These are phyloP conservation scores for Xylaria venustula DNA, from an alignment of 495 filamentous ascomycete species.

Conservation along the genomic window DNA sequence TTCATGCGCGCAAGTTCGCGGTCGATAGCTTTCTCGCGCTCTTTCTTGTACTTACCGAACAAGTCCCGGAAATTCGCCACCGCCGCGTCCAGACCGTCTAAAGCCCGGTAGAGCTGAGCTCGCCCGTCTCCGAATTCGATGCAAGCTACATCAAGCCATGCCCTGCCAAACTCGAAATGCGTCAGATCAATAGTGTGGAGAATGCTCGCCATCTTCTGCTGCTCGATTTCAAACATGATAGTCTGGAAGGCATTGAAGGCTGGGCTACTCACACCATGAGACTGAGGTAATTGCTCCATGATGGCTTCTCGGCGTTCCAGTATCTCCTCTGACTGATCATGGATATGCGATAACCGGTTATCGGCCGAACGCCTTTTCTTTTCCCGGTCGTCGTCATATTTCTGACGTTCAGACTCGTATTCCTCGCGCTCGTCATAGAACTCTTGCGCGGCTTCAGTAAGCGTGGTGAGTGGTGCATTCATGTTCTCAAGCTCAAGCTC, in stretches of 20 bases:
- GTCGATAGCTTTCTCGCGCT: no score
- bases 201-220: neutral
- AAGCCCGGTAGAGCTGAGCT: neutral
- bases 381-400: no score
- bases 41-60: neutral
- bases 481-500: neutral
- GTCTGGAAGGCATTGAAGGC: no score
- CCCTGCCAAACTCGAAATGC: neutral
- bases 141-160: neutral
- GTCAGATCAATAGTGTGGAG: neutral
- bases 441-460: neutral
- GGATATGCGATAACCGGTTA: neutral
- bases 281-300: neutral
- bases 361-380: neutral
- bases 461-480: neutral
- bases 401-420: neutral
- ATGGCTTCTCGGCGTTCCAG: neutral
- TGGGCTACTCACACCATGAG: no score
- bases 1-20: no score
- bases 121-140: neutral
- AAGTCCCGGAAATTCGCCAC: neutral
- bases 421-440: neutral
- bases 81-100: neutral
- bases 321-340: neutral
- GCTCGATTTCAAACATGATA: no score